Percentiles rank a stretch among this genome's conserved stretches.
phyloP scores from a whole-genome alignment of 148 eudicot species.

The Cornus florida region DNA sequence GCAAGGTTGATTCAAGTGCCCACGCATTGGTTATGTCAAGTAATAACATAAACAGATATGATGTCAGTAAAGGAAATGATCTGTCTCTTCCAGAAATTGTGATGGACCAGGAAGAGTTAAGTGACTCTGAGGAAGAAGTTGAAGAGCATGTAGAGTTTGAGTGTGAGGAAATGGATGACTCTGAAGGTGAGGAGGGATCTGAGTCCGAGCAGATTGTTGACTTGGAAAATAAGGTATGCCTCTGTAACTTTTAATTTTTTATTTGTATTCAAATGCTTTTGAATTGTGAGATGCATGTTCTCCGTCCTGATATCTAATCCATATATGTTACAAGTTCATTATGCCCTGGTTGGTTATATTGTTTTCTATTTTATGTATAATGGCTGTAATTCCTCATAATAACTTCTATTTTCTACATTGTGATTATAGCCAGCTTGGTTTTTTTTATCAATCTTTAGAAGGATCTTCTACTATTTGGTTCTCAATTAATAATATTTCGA shows the following conservation, averaged over 20 bases:
- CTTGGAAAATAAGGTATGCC: constrained; percentile 54
- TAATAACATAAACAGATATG: background rate
- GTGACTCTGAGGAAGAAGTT: constrained; percentile 95
- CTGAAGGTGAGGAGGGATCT: constrained; percentile 78
- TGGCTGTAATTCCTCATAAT: too few relatives aligned
- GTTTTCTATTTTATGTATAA: too few relatives aligned
- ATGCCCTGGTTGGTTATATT: background rate
- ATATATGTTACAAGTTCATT: too few relatives aligned
- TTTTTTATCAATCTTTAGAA: background rate
- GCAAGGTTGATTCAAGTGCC: constrained; percentile 29
- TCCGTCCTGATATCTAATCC: too few relatives aligned
- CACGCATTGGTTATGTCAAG: constrained; percentile 20
- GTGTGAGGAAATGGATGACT: constrained; percentile 93
- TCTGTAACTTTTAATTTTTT: background rate
- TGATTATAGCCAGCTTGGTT: too few relatives aligned
- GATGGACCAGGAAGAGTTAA: constrained; percentile 97
- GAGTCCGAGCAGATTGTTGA: constrained; percentile 40
- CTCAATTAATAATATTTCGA: background rate
- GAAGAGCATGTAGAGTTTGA: constrained; percentile 89
- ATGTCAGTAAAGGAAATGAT: constrained; percentile 15
- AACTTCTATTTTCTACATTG: too few relatives aligned
- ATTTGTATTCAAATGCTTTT: background rate
- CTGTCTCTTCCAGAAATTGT: constrained; percentile 71
- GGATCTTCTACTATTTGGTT: background rate
- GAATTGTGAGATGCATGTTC: background rate